A percentile compares a stretch with the other conserved stretches of the same genome.
phyloP scores from a whole-genome alignment of 768 basidiomycete species.

The Clavulina sp. region DNA sequence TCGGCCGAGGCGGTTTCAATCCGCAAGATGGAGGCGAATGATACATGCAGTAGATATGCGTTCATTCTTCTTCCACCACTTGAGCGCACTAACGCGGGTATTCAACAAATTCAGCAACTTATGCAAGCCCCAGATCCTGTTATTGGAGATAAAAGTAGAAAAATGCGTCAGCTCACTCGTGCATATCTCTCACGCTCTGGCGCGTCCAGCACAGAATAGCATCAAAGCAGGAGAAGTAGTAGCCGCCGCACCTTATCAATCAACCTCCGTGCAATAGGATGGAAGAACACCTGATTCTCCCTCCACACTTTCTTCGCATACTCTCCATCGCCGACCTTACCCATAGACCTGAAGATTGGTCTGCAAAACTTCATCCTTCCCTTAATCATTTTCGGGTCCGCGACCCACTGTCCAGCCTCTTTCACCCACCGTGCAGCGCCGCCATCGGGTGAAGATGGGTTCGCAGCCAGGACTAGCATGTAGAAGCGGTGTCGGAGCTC shows the following conservation, averaged over 20 bases:
- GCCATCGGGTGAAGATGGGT: conserved; percentile 25
- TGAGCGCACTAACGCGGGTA: too few relatives aligned
- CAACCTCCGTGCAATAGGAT: conserved; percentile 56
- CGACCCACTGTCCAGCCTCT: conserved; percentile 48
- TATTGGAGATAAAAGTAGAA: too few relatives aligned
- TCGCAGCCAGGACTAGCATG: conserved; percentile 39
- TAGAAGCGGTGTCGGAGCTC: conserved; percentile 71
- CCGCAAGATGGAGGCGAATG: too few relatives aligned
- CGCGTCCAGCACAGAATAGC: background rate
- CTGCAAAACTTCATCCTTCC: conserved; percentile 78
- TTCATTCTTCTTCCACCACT: too few relatives aligned
- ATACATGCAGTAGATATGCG: too few relatives aligned
- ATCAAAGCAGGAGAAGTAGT: background rate
- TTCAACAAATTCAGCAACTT: too few relatives aligned
- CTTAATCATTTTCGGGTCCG: conserved; percentile 42
- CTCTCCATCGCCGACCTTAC: conserved; percentile 33
- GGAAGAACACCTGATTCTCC: conserved; percentile 35
- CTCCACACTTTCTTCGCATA: conserved; percentile 37
- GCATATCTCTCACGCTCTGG: too few relatives aligned
- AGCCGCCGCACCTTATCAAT: conserved; percentile 45
- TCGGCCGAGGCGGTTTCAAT: too few relatives aligned
- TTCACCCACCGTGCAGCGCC: conserved; percentile 34
- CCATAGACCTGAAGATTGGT: conserved; percentile 41
- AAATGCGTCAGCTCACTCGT: too few relatives aligned
- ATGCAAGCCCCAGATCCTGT: too few relatives aligned